phyloP scores from a whole-genome alignment of 2,329 filamentous ascomycete species.

The Nothophoma quercina region DNA sequence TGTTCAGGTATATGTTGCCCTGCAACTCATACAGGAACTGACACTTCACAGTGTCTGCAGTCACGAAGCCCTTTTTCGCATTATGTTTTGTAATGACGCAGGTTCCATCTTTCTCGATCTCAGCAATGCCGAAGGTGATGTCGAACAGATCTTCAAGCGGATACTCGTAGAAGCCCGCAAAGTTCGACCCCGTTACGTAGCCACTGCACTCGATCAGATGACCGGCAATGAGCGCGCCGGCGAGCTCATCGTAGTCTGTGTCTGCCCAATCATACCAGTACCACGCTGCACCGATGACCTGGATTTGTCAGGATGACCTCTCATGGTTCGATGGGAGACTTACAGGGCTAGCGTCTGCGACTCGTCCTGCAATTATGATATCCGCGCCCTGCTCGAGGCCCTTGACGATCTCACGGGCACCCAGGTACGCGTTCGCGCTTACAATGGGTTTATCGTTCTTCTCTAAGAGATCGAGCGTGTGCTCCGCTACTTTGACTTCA shows the following conservation, averaged over 20 bases:
- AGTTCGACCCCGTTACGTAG: constrained; percentile 65
- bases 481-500: constrained; percentile 44
- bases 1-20: constrained; percentile 55
- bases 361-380: constrained; percentile 45
- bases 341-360: constrained; percentile 46
- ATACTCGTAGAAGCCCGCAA: constrained; percentile 60
- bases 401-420: constrained; percentile 49
- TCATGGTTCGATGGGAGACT: background rate
- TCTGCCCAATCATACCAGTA: constrained; percentile 64
- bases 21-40: constrained; percentile 59
- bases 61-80: constrained; percentile 49
- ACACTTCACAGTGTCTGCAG: constrained; percentile 45
- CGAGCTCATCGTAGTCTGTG: constrained; percentile 58
- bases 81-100: constrained; percentile 60
- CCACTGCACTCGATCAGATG: constrained; percentile 55
- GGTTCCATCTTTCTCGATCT: constrained; percentile 56
- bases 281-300: constrained; percentile 63
- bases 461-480: constrained; percentile 51
- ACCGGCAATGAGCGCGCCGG: constrained; percentile 53
- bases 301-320: background rate
- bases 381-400: constrained; percentile 44
- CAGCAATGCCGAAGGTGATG: constrained; percentile 59
- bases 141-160: constrained; percentile 53
- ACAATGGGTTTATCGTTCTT: constrained; percentile 49
- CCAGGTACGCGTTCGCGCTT: constrained; percentile 62